Percentiles rank a stretch among this genome's conserved stretches.
Conservation (phyloP, 129 eudicot species). For the Tanacetum coccineum region DNA sequence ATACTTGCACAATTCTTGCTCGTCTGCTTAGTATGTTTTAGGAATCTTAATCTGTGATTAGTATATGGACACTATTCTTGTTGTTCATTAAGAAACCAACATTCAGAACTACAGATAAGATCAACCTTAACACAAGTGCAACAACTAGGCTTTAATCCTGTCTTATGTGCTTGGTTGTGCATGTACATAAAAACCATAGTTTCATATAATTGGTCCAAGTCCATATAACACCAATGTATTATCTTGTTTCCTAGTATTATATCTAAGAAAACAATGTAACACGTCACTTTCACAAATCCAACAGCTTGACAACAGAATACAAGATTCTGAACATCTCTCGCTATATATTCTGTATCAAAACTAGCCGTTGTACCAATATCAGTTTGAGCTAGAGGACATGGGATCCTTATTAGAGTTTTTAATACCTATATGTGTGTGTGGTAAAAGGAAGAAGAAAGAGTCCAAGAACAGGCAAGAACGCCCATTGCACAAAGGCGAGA, state of each 20-base stretch:
- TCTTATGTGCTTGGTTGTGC: constrained; percentile 18
- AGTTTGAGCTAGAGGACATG: constrained; percentile 16
- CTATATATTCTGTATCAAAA: constrained; percentile 14
- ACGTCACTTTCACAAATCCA: not conserved
- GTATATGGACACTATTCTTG: not conserved
- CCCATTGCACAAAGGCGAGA: constrained; percentile 10
- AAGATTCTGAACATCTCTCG: constrained; percentile 14
- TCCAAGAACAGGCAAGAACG: constrained; percentile 9
- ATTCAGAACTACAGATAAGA: not conserved
- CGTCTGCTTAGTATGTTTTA: not conserved
- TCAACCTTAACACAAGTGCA: constrained; percentile 15
- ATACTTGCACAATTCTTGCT: no score
- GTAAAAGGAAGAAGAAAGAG: constrained; percentile 19
- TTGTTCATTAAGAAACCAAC: not conserved
- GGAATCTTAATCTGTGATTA: not conserved
- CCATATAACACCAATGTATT: not conserved
- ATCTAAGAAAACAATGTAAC: constrained; percentile 12
- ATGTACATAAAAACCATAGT: constrained; percentile 14
- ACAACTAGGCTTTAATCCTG: constrained; percentile 14
- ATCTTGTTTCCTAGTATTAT: constrained; percentile 12
- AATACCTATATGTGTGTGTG: constrained; percentile 33
- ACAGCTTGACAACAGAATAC: constrained; percentile 9
- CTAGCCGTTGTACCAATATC: not conserved
- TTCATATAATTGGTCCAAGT: constrained; percentile 29
- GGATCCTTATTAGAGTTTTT: constrained; percentile 6